Conservation (phyloP, 2,329 filamentous ascomycete genomes). For the Huntiella abstrusa region DNA sequence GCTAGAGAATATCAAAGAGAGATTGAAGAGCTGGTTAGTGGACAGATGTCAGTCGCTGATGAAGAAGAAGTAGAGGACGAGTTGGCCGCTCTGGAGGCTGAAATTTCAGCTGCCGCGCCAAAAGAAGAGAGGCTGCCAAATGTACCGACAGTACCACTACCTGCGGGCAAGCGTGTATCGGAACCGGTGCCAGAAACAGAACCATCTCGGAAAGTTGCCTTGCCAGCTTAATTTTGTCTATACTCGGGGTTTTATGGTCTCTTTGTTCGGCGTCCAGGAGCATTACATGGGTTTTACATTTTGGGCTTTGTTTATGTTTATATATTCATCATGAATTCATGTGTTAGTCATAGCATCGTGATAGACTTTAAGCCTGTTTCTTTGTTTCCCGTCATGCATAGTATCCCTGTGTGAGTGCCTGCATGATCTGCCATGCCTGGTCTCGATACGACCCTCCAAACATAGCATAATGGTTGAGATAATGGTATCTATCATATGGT, state of each 20-base stretch:
- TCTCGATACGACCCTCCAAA: constrained; percentile 65
- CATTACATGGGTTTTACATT: background rate
- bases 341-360: too few relatives aligned
- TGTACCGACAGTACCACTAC: constrained; percentile 1
- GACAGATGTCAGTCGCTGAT: constrained; percentile 79
- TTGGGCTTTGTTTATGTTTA: background rate
- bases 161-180: background rate
- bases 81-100: constrained; percentile 54
- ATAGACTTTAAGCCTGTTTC: too few relatives aligned
- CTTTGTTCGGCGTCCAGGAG: background rate
- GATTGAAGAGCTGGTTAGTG: constrained; percentile 76
- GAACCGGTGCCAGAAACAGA: background rate
- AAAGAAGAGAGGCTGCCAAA: background rate
- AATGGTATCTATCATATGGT: constrained; percentile 50
- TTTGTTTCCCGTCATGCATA: too few relatives aligned
- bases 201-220: background rate
- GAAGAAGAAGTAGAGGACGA: constrained; percentile 98
- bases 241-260: background rate
- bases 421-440: constrained; percentile 67
- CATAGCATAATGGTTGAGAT: constrained; percentile 72
- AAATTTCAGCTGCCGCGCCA: constrained; percentile 14
- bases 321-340: too few relatives aligned
- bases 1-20: constrained; percentile 91
- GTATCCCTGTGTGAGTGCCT: constrained; percentile 33
- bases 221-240: background rate